Evolutionary conservation across 345 rosid species (phyloP), one percentile per base, ranked within the genome.

Genomic region (Camelina sativa): DNA sequence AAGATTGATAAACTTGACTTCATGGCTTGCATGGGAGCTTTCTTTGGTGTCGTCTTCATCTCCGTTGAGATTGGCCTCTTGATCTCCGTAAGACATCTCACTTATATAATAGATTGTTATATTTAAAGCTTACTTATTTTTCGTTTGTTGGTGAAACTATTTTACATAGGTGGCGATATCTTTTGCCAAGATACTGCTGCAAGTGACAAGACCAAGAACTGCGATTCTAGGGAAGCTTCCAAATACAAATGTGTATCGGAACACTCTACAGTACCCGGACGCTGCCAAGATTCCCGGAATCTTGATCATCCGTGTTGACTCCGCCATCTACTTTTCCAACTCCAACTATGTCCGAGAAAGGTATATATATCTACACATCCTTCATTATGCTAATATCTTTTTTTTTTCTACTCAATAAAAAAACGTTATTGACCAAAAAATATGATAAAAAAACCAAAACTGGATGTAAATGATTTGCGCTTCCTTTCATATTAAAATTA

Each of bases 281-380:
- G 97, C 98, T 23, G 35, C 79, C 0, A 83, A 86, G 73, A 82
- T 87, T 65, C 82, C 93, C 0, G 98, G 97, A 55, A 74, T 90
- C 63, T 20, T 89, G 77, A 89, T 90, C 20, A 86, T 93, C 30
- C 84, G 98, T 76, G 86, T 93, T 79, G 98, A 93, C 66, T 89
- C 98, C 2, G 95, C 98, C 23, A 84, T 93, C 25, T 89, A 93
- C 77, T 93, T 93, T 78, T 89, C 97, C 28, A 93, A 93, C 77
- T 87, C 98, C 76, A 90, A 91, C 71, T 91, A 93, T 60, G 62
- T 87, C 22, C 89, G 80, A 48, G 97, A 93, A 71, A 88, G 98
- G 98, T 89, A 67, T 10, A 50, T 23, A 37, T 38, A 44, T 8
- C 11, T 2, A 69, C 34, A 28, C 37, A 40, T 55, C 38, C 13